phyloP scores from a whole-genome alignment of 148 eudicot species.

The Polygonum aviculare region DNA sequence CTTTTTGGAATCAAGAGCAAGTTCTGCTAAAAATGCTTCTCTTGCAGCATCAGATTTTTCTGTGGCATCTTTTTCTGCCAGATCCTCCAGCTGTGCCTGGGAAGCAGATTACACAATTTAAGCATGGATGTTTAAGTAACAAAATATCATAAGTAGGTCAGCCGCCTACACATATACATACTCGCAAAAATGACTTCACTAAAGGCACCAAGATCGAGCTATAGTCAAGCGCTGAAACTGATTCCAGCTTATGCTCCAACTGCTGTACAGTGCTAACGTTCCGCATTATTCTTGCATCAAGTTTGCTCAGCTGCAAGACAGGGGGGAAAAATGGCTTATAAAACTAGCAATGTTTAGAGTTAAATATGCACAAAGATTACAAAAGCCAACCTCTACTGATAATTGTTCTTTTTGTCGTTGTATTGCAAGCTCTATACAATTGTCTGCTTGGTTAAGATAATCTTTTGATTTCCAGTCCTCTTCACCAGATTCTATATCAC shows the following conservation, averaged over 20 bases:
- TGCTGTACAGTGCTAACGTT: constrained; percentile 59
- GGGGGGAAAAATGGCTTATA: constrained; percentile 24
- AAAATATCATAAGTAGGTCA: not conserved
- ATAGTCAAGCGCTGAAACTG: constrained; percentile 57
- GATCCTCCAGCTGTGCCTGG: constrained; percentile 81
- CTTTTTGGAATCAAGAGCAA: constrained; percentile 82
- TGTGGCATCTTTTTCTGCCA: constrained; percentile 91
- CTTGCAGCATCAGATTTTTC: constrained; percentile 98
- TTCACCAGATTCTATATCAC: constrained; percentile 77
- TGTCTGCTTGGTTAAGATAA: constrained; percentile 55
- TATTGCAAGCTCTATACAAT: constrained; percentile 58
- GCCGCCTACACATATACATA: constrained; percentile 26
- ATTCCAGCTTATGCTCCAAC: constrained; percentile 61
- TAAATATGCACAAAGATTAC: constrained; percentile 11
- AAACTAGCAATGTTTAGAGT: not conserved
- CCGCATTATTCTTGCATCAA: constrained; percentile 74
- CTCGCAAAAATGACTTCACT: constrained; percentile 73
- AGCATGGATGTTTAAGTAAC: not conserved
- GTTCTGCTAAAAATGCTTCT: constrained; percentile 94
- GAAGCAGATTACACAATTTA: constrained; percentile 1
- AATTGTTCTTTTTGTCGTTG: constrained; percentile 69
- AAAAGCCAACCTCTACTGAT: constrained; percentile 57
- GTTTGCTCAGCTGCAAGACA: constrained; percentile 72
- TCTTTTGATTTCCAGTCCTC: constrained; percentile 71
- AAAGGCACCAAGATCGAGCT: constrained; percentile 56